phyloP scores from a whole-genome alignment of 164 flowering plant species.

The Paratinospora sagittata region DNA sequence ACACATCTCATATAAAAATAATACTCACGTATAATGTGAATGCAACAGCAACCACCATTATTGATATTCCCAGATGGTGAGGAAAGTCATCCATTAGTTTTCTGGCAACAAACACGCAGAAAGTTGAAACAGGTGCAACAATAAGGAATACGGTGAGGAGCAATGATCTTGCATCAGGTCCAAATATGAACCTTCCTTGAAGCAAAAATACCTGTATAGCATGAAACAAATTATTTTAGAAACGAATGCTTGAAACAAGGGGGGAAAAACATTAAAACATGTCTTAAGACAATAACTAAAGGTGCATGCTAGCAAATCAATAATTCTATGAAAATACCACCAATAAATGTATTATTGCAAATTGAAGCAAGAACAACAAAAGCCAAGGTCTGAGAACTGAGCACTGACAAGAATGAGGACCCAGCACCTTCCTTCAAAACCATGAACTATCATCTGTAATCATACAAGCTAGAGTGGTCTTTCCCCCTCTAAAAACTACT shows the following conservation, averaged over 20 bases:
- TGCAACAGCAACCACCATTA: constrained; percentile 59
- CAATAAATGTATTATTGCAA: background rate
- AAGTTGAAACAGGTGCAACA: constrained; percentile 61
- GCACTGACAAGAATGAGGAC: too few species aligned
- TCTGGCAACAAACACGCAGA: constrained; percentile 82
- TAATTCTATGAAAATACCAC: background rate
- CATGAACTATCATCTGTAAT: too few species aligned
- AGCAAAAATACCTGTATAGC: constrained; percentile 72
- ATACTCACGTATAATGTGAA: constrained; percentile 71
- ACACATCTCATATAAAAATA: constrained; percentile 19
- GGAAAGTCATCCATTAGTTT: constrained; percentile 71
- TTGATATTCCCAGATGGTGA: constrained; percentile 53
- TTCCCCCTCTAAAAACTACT: too few species aligned
- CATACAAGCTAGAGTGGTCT: too few species aligned
- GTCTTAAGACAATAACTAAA: background rate
- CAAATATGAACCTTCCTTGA: constrained; percentile 84
- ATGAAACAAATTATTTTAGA: background rate
- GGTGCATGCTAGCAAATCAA: background rate
- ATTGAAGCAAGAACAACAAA: background rate
- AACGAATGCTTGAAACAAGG: background rate
- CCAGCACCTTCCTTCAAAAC: too few species aligned
- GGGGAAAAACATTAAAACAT: background rate
- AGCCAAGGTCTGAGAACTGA: background rate
- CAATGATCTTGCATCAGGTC: constrained; percentile 90
- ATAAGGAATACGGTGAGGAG: constrained; percentile 69